Evolutionary conservation across 345 rosid genomes (phyloP).

Genomic region (Eucalyptus viminalis): DNA sequence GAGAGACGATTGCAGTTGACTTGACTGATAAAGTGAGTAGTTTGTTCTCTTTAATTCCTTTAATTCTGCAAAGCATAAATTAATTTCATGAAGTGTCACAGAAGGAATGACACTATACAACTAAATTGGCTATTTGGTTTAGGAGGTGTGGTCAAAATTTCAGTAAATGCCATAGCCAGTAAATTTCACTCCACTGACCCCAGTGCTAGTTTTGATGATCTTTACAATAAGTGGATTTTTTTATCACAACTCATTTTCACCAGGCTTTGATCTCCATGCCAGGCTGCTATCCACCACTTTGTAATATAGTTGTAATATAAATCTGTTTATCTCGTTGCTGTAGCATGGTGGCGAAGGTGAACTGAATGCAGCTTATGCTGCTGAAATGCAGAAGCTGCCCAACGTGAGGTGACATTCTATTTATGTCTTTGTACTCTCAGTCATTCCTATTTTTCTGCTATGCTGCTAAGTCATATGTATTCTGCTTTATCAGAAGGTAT

Average conservation of each 20-base stretch:
- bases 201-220: background rate
- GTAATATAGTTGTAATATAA: background rate
- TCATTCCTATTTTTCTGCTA: background rate
- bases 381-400: slow-evolving; percentile 72
- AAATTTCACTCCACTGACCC: background rate
- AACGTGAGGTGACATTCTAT: slow-evolving; percentile 65
- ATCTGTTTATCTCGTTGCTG: background rate
- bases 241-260: background rate
- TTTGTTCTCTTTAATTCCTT: background rate
- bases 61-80: background rate
- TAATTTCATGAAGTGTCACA: background rate
- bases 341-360: slow-evolving; percentile 94
- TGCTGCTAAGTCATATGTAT: background rate
- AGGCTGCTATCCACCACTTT: background rate
- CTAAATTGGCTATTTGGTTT: background rate
- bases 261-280: background rate
- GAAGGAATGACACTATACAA: background rate
- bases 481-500: background rate
- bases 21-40: slow-evolving; percentile 64
- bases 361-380: slow-evolving; percentile 64
- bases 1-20: slow-evolving; percentile 60
- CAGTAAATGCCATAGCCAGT: background rate
- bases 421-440: background rate
- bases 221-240: background rate
- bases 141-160: background rate